Percentiles rank a stretch among this genome's conserved stretches.
Evolutionary conservation across 2,329 filamentous ascomycete genomes (phyloP).

Genomic region (Aspergillus puulaauensis): DNA sequence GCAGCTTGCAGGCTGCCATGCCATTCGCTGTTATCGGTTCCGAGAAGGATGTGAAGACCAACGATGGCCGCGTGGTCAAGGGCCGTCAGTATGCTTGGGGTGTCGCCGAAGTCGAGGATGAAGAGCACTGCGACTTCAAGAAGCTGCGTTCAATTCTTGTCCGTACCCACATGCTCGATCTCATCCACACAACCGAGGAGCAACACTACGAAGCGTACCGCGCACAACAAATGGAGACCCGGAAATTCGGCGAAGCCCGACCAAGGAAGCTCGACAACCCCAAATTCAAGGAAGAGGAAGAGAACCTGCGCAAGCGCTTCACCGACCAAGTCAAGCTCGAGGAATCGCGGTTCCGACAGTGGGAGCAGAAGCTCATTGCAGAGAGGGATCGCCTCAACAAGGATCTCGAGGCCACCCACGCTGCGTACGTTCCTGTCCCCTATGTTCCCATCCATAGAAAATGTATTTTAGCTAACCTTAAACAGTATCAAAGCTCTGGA

Average conservation of each 20-base stretch:
- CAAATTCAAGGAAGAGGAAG: constrained; percentile 99
- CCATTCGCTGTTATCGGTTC: constrained; percentile 98
- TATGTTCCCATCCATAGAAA: background rate
- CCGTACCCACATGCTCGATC: constrained; percentile 98
- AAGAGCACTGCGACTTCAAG: constrained; percentile 99
- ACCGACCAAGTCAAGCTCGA: constrained; percentile 99
- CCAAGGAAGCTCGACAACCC: constrained; percentile 99
- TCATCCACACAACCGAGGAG: constrained; percentile 99
- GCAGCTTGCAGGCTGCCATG: constrained; percentile 93
- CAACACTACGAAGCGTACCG: constrained; percentile 99
- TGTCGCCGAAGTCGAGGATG: constrained; percentile 98
- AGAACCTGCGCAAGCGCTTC: constrained; percentile 96
- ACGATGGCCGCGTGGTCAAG: constrained; percentile 95
- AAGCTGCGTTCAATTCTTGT: constrained; percentile 98
- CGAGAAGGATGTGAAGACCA: constrained; percentile 98
- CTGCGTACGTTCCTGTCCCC: constrained; percentile 52
- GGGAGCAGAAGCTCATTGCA: constrained; percentile 99
- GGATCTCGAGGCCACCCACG: constrained; percentile 96
- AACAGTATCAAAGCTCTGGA: constrained; percentile 60
- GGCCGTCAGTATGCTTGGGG: constrained; percentile 99
- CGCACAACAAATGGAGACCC: constrained; percentile 98
- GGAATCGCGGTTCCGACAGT: constrained; percentile 97
- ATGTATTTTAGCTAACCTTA: constrained; percentile 24
- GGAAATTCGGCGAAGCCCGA: constrained; percentile 97
- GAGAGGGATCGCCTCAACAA: constrained; percentile 99